Evolutionary conservation across 1,284 basidiomycete species (phyloP).

Genomic region (Irpex rosettiformis): DNA sequence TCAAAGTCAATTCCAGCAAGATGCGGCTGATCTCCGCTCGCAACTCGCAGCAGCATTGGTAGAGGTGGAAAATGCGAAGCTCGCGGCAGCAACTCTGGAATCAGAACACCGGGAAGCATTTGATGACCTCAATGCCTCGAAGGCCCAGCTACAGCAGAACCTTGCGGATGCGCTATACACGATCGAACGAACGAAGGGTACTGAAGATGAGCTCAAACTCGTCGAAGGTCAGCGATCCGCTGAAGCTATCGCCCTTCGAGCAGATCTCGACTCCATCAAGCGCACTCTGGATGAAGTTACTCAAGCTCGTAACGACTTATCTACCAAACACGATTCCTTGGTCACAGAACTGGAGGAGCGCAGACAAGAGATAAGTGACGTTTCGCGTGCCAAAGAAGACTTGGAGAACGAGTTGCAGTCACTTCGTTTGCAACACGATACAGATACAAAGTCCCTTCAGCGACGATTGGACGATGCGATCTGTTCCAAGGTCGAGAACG

Average conservation of each 20-base stretch:
- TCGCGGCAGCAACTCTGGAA: constrained; percentile 26
- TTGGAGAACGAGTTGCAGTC: constrained; percentile 14
- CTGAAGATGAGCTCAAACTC: constrained; percentile 20
- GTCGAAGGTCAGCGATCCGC: constrained; percentile 14
- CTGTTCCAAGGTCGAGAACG: constrained; percentile 20
- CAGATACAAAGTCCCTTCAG: constrained; percentile 22
- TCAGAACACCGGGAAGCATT: constrained; percentile 18
- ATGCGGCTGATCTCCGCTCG: constrained; percentile 34
- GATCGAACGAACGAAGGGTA: constrained; percentile 16
- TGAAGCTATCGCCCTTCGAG: constrained; percentile 8
- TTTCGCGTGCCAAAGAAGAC: constrained; percentile 9
- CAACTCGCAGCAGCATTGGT: constrained; percentile 32
- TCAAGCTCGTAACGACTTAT: constrained; percentile 5
- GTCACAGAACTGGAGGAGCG: constrained; percentile 14
- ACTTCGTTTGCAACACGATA: constrained; percentile 13
- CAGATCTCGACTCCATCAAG: constrained; percentile 2
- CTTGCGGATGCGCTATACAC: constrained; percentile 22
- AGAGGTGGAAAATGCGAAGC: constrained; percentile 33
- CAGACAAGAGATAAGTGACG: background rate
- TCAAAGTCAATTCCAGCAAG: constrained; percentile 36
- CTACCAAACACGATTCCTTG: constrained; percentile 6
- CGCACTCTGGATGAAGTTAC: constrained; percentile 11
- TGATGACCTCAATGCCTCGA: constrained; percentile 19
- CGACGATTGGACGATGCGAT: constrained; percentile 18
- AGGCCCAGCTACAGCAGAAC: constrained; percentile 22